Evolutionary conservation across 2,329 filamentous ascomycete genomes (phyloP).

Genomic region (Ilyonectria mors-panacis): DNA sequence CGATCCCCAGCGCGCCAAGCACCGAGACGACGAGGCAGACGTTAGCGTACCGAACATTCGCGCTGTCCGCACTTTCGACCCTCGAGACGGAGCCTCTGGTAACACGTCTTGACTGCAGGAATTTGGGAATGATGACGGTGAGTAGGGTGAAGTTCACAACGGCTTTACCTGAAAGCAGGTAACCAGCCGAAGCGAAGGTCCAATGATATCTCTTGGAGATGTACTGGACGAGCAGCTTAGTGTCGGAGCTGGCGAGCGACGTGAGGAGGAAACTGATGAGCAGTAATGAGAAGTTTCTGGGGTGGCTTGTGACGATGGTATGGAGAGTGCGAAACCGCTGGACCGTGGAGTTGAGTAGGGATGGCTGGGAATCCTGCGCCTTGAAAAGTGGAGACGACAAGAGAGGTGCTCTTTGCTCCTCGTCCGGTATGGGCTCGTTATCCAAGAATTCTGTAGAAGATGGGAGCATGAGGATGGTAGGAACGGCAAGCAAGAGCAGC

Average conservation of each 20-base stretch:
- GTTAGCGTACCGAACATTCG: conserved; percentile 39
- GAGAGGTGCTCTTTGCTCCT: conserved; percentile 56
- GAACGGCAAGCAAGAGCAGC: conserved; percentile 36
- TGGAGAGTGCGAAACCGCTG: conserved; percentile 48
- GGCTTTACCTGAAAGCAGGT: conserved; percentile 64
- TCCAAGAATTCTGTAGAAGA: background rate
- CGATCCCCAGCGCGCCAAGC: conserved; percentile 60
- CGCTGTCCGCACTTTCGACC: conserved; percentile 28
- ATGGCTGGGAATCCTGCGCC: conserved; percentile 48
- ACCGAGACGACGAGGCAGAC: conserved; percentile 41
- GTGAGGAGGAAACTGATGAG: conserved; percentile 63
- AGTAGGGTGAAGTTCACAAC: conserved; percentile 63
- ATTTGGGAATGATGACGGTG: conserved; percentile 57
- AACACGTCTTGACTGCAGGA: conserved; percentile 47
- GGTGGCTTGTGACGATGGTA: conserved; percentile 54
- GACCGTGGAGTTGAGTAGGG: conserved; percentile 36
- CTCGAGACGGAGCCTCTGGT: background rate
- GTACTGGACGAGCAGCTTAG: conserved; percentile 65
- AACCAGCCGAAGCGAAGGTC: conserved; percentile 63
- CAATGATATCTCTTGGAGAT: conserved; percentile 65
- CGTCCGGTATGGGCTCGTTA: conserved; percentile 20
- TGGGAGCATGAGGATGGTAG: conserved; percentile 36
- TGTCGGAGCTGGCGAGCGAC: conserved; percentile 65
- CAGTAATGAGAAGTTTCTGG: conserved; percentile 59
- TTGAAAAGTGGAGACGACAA: conserved; percentile 58